Evolutionary conservation across 306 rosid species (phyloP).

Genomic region (peach (Prunus persica)): Prunus_persica_NCBIv2 NC_034014.1:4045001-4045500

Average conservation of each 20-base stretch:
- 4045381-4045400: conserved; percentile 95
- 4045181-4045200: not conserved
- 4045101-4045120: conserved; percentile 47
- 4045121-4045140: conserved; percentile 77
- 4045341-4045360: conserved; percentile 58
- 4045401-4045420: conserved; percentile 52
- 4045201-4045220: not conserved
- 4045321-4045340: conserved; percentile 53
- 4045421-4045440: conserved; percentile 49
- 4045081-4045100: conserved; percentile 54
- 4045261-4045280: conserved; percentile 4
- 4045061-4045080: conserved; percentile 57
- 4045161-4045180: not conserved
- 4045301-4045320: conserved; percentile 57
- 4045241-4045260: conserved; percentile 8
- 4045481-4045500: not conserved
- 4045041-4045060: conserved; percentile 42
- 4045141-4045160: conserved; percentile 13
- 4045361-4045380: conserved; percentile 87
- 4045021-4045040: conserved; percentile 63
- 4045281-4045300: conserved; percentile 40
- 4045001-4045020: conserved; percentile 94
- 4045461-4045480: not conserved
- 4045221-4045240: not conserved
- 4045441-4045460: conserved; percentile 17